Conservation (phyloP, 805 yeast genomes). For the Wickerhamiella dianesei region DNA sequence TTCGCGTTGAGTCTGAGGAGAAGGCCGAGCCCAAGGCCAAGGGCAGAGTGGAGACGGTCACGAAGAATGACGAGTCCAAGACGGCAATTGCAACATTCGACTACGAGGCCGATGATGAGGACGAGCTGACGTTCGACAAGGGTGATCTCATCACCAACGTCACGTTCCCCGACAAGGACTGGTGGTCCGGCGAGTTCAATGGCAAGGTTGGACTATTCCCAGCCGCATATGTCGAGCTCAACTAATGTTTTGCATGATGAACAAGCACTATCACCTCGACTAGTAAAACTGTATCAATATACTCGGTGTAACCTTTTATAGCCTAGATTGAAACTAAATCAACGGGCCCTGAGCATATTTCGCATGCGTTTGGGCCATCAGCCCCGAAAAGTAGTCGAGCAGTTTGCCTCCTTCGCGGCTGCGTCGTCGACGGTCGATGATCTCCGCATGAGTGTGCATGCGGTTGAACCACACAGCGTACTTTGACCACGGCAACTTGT, state of each 20-base stretch:
- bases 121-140: conserved; percentile 73
- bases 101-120: conserved; percentile 85
- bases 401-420: conserved; percentile 22
- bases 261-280: too few species aligned
- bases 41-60: conserved; percentile 8
- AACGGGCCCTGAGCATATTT: neutral
- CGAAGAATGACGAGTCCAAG: conserved; percentile 24
- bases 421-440: conserved; percentile 46
- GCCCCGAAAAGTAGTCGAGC: conserved; percentile 16
- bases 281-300: too few species aligned
- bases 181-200: conserved; percentile 86
- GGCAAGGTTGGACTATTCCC: conserved; percentile 86
- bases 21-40: conserved; percentile 16
- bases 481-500: conserved; percentile 60
- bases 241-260: too few species aligned
- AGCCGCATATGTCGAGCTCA: conserved; percentile 56
- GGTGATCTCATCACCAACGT: conserved; percentile 72
- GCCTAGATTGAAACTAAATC: neutral
- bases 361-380: conserved; percentile 1
- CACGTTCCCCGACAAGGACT: conserved; percentile 83
- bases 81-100: conserved; percentile 58
- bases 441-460: conserved; percentile 75
- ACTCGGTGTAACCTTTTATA: too few species aligned
- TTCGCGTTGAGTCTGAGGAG: conserved; percentile 27
- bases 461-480: conserved; percentile 58